phyloP scores from a whole-genome alignment of 352 stramenopile genomes.

The Thalassiosira exigua region DNA sequence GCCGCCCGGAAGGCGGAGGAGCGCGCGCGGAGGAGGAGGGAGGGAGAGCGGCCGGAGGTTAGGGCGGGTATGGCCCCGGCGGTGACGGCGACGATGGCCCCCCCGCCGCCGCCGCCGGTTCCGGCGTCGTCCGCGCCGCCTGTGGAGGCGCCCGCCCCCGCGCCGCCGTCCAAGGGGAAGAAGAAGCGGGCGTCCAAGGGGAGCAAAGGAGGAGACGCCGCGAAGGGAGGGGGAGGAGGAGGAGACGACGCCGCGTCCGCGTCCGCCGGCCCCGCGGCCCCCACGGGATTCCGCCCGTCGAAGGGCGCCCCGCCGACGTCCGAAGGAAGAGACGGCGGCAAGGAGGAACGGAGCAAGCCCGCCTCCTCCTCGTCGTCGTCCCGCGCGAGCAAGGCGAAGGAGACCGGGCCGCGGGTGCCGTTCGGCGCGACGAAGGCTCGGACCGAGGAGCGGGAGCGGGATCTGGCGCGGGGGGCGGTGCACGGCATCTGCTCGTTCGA shows the following conservation, averaged over 20 bases:
- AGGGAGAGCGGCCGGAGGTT: conserved; percentile 85
- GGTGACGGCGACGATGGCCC: conserved; percentile 83
- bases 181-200: background rate
- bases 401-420: conserved; percentile 45
- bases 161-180: background rate
- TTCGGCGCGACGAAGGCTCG: conserved; percentile 80
- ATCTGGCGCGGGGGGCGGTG: conserved; percentile 69
- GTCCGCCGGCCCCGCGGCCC: background rate
- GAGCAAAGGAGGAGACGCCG: background rate
- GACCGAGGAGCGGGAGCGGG: conserved; percentile 71
- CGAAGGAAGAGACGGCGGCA: background rate
- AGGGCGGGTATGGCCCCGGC: conserved; percentile 78
- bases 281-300: background rate
- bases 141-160: background rate
- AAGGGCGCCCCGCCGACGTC: background rate
- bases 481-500: conserved; percentile 80
- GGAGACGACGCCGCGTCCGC: background rate
- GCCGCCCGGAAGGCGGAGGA: conserved; percentile 78
- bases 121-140: conserved; percentile 8
- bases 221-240: background rate
- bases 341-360: background rate
- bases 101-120: conserved; percentile 13
- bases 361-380: background rate
- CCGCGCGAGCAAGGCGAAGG: background rate
- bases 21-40: conserved; percentile 56